Evolutionary conservation across 2,329 filamentous ascomycete species (phyloP), one percentile per base, ranked within the genome.

Genomic region (Stemphylium lycopersici): DNA sequence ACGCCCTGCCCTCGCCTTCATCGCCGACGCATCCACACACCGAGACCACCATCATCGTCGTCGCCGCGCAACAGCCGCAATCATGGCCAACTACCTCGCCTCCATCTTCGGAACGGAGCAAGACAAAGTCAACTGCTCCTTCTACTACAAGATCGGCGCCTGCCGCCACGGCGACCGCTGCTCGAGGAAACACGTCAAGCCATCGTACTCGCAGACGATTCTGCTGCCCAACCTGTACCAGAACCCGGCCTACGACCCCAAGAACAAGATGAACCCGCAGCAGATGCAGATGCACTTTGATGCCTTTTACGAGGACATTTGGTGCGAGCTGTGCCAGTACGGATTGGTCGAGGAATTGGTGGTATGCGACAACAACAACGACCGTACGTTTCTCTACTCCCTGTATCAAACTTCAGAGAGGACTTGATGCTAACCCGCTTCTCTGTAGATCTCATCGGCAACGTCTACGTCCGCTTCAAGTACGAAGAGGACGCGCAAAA

Each of bases 121-220:
- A 79, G 95, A 99, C 87, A 99, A 82, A 66, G 93, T 97, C 82
- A 97, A 98, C 85, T 97, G 95, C 86, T 95, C 90, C 53, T 99
- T 99, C 86, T 99, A 99, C 87, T 93, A 97, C 90, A 99, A 99
- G 83, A 99, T 99, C 78, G 95, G 95, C 76, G 95, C 95, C 49
- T 99, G 95, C 83, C 89, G 95, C 60, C 95, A 99, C 83, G 95
- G 95, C 75, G 95, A 99, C 80, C 91, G 95, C 73, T 99, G 95
- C 84, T 96, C 90, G 59, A 89, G 95, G 69, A 99, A 99, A 79
- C 95, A 99, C 79, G 95, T 99, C 82, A 99, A 99, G 82, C 95
- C 95, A 1, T 96, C 92, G 18, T 99, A 99, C 85, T 90, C 86
- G 61, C 95, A 99, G 79, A 99, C 95, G 16, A 93, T 99, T 78